Evolutionary conservation across 495 filamentous ascomycete species (phyloP), one percentile per base, ranked within the genome.

Genomic region (Hypoxylon lenormandii): DNA sequence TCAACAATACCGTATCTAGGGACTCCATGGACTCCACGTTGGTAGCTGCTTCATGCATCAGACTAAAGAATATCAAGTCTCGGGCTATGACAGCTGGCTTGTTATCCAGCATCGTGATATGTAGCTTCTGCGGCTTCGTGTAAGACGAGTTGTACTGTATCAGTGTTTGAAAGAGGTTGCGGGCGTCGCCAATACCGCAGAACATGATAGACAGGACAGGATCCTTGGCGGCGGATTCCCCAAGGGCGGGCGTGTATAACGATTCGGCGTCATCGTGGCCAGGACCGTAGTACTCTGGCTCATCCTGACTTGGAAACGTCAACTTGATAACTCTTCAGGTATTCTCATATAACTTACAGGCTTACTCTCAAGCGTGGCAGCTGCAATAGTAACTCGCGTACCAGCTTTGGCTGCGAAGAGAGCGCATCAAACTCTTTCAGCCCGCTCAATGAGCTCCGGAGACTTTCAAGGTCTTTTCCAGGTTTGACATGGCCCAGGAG

Each of bases 131-230:
- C 8, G 57, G 46, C 6, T 48, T 40, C 13, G 65, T 50, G 3
- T 64, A 53, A 19, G 42, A 36, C 15, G 15, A n/a, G 0, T 42
- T 66, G 28, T 58, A 58, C 26, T 64, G n/a, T 4, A 66, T 8
- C 4, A 77, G 19, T 3, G 78, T 80, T 22, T 70, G 64, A 51
- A 73, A 79, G 45, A 78, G 28, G 51, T 79, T 48, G 4, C 78
- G 69, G 15, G 76, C 76, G 45, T 80, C 78, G 7, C 73, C 73
- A 13, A 75, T 65, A 30, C 76, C 73, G 51, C 76, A 74, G 40
- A 78, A 72, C 57, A 80, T 75, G 33, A 78, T 60, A 12, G 77
- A 70, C 43, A 74, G 64, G 38, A 55, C 61, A 6, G 71, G 52
- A 15, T 67, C 58, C 3, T 57, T 16, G 2, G 21, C 54, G 0